Conservation (phyloP, 2,329 filamentous ascomycete species). For the Pseudogymnoascus sp. region DNA sequence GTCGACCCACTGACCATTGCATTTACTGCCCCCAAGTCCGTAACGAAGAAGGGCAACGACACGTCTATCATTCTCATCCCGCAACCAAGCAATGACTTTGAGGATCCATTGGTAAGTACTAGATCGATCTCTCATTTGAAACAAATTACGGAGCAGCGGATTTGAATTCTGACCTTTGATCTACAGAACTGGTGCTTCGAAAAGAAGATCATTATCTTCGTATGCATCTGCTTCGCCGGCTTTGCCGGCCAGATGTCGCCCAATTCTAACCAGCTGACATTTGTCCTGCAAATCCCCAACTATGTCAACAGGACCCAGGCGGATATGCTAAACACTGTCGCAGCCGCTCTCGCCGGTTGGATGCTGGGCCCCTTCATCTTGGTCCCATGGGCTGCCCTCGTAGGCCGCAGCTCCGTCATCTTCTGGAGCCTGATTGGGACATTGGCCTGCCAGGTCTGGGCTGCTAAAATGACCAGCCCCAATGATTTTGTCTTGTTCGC, state of each 20-base stretch:
- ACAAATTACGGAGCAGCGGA: background rate
- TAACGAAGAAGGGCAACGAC: background rate
- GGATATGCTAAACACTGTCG: slow-evolving; percentile 21
- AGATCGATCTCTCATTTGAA: background rate
- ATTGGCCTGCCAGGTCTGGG: slow-evolving; percentile 32
- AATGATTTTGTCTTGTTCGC: slow-evolving; percentile 31
- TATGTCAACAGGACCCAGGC: slow-evolving; percentile 25
- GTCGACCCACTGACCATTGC: background rate
- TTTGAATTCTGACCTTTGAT: slow-evolving; percentile 9
- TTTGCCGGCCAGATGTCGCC: slow-evolving; percentile 30
- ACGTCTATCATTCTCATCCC: slow-evolving; percentile 30
- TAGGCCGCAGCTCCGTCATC: slow-evolving; percentile 32
- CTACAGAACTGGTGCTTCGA: slow-evolving; percentile 28
- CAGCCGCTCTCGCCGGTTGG: slow-evolving; percentile 32
- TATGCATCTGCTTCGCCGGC: slow-evolving; percentile 29
- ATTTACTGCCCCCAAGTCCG: background rate
- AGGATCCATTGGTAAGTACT: slow-evolving; percentile 28
- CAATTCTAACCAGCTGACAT: slow-evolving; percentile 30
- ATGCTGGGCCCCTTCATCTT: slow-evolving; percentile 32
- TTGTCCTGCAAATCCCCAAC: slow-evolving; percentile 28
- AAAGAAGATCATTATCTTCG: slow-evolving; percentile 28
- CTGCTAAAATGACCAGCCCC: slow-evolving; percentile 28
- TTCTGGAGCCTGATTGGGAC: slow-evolving; percentile 32
- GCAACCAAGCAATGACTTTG: slow-evolving; percentile 26
- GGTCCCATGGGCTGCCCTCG: slow-evolving; percentile 28